Conservation (phyloP, 768 basidiomycete genomes). For the Podaxis pistillaris region DNA sequence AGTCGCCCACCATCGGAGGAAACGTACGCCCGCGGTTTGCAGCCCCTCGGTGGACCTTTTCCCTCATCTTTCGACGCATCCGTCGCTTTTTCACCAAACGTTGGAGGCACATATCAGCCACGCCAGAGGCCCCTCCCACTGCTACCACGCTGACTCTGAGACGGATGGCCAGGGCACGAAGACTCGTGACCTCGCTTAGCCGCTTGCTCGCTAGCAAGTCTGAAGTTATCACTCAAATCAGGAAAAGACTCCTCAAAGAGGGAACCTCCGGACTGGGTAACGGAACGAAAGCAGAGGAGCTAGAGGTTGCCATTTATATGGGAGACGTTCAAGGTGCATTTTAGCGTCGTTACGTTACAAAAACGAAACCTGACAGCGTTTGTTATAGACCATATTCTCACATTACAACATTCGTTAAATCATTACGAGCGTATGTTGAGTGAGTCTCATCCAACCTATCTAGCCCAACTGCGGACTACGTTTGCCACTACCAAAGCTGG, state of each 20-base stretch:
- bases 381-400: conserved; percentile 79
- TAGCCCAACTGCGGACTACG: conserved; percentile 69
- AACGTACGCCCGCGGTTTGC: conserved; percentile 30
- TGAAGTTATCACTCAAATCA: conserved; percentile 76
- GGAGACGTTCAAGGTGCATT: conserved; percentile 85
- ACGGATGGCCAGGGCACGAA: conserved; percentile 77
- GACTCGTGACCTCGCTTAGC: conserved; percentile 75
- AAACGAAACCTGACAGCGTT: conserved; percentile 9
- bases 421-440: conserved; percentile 89
- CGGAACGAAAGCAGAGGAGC: conserved; percentile 45
- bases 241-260: conserved; percentile 60
- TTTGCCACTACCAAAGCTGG: conserved; percentile 58
- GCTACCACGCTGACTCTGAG: conserved; percentile 52
- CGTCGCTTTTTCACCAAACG: conserved; percentile 28
- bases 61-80: conserved; percentile 34
- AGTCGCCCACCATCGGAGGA: conserved; percentile 20
- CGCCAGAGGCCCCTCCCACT: conserved; percentile 24
- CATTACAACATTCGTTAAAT: conserved; percentile 77
- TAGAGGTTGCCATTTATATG: conserved; percentile 82
- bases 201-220: conserved; percentile 78
- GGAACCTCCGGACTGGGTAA: conserved; percentile 35
- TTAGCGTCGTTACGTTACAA: not conserved
- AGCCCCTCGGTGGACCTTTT: conserved; percentile 31
- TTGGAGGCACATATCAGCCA: conserved; percentile 23
- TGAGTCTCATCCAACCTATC: conserved; percentile 84